Percentiles rank a stretch among this genome's conserved stretches.
Evolutionary conservation across 768 basidiomycete genomes (phyloP).

Genomic region (Omphalotus guepiniiformis): DNA sequence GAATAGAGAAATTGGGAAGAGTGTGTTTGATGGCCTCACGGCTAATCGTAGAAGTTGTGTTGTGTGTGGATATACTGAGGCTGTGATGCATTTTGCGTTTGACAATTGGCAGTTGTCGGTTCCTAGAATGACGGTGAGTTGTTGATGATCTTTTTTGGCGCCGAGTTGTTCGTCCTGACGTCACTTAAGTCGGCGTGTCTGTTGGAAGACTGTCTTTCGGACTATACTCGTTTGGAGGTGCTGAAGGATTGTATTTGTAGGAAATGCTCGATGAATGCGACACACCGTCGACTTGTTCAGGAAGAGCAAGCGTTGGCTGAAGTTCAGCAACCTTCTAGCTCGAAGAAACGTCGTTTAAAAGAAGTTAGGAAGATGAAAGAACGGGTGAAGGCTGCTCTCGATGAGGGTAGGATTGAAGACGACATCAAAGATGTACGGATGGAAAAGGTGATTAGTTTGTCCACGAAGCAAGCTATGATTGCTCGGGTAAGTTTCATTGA

Average conservation of each 20-base stretch:
- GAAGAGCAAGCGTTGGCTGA: slow-evolving; percentile 60
- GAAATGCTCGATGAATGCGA: slow-evolving; percentile 82
- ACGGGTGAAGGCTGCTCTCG: slow-evolving; percentile 57
- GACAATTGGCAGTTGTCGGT: slow-evolving; percentile 81
- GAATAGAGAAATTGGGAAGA: slow-evolving; percentile 46
- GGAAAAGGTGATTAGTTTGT: slow-evolving; percentile 73
- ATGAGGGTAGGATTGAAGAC: slow-evolving; percentile 77
- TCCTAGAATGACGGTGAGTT: slow-evolving; percentile 57
- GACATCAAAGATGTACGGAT: slow-evolving; percentile 77
- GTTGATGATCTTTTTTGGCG: slow-evolving; percentile 7
- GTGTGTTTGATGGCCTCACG: slow-evolving; percentile 86
- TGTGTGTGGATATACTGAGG: slow-evolving; percentile 89
- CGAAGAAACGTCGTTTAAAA: slow-evolving; percentile 72
- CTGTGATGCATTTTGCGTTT: slow-evolving; percentile 88
- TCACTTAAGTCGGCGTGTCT: slow-evolving; percentile 52
- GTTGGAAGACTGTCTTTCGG: slow-evolving; percentile 79
- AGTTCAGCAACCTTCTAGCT: slow-evolving; percentile 47
- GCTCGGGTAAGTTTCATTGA: slow-evolving; percentile 58
- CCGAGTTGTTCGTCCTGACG: slow-evolving; percentile 10
- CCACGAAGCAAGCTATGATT: slow-evolving; percentile 90
- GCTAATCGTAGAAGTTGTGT: slow-evolving; percentile 87
- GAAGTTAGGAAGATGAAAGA: slow-evolving; percentile 65
- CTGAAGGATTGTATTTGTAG: slow-evolving; percentile 92
- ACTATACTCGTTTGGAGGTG: slow-evolving; percentile 86
- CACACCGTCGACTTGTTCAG: slow-evolving; percentile 55